These are phyloP conservation scores for Argentina anserina DNA, from an alignment of 306 rosid species.

Conservation along the genomic window DNA sequence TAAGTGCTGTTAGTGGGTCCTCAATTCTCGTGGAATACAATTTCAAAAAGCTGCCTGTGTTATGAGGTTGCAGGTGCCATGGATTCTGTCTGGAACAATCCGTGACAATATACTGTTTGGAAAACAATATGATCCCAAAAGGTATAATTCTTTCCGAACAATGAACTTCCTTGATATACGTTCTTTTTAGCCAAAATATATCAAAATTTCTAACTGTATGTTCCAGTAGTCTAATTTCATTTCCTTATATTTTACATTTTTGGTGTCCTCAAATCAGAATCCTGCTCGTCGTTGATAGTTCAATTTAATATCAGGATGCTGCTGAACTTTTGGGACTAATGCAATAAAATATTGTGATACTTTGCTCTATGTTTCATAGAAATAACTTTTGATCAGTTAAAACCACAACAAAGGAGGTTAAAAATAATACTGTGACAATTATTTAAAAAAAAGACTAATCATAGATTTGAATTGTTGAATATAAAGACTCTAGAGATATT, in stretches of 20 bases:
- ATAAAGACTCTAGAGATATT: not conserved
- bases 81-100: conserved; percentile 91
- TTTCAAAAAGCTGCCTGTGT: conserved; percentile 23
- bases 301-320: not conserved
- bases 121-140: conserved; percentile 59
- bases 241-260: not conserved
- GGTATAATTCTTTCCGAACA: conserved; percentile 39
- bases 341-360: not conserved
- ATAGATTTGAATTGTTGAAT: not conserved
- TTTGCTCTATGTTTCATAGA: not conserved
- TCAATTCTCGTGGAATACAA: conserved; percentile 17
- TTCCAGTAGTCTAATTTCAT: not conserved
- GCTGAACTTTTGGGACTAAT: not conserved
- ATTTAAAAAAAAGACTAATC: not conserved
- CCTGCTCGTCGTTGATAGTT: not conserved
- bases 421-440: not conserved
- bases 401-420: not conserved
- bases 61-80: conserved; percentile 64
- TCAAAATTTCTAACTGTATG: not conserved
- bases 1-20: not conserved
- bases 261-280: not conserved
- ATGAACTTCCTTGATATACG: not conserved
- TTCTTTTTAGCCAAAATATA: not conserved
- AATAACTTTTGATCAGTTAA: not conserved
- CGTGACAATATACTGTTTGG: conserved; percentile 90